These are phyloP conservation scores for Chimonanthus praecox DNA, from an alignment of 164 flowering plant species.

Conservation along the genomic window DNA sequence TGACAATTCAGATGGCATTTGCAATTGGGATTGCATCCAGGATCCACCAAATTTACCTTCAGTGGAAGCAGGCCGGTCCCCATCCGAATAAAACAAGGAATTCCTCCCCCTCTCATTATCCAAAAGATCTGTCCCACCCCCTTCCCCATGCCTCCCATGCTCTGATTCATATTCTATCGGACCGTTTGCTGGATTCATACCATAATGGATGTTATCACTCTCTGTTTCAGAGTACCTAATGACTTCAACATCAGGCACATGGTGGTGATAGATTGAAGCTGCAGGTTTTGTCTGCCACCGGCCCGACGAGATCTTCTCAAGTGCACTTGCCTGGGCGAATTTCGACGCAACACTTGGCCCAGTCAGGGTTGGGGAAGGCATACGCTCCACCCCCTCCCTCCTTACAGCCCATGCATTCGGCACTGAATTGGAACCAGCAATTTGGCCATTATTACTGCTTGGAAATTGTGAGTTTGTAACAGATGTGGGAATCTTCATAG, in stretches of 20 bases:
- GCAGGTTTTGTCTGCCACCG: conserved; percentile 78
- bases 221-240: conserved; percentile 33
- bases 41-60: conserved; percentile 28
- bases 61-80: conserved; percentile 20
- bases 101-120: conserved; percentile 32
- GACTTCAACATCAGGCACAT: conserved; percentile 47
- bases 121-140: conserved; percentile 28
- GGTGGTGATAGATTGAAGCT: conserved; percentile 3
- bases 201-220: conserved; percentile 8
- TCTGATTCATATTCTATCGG: conserved; percentile 24
- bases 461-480: conserved; percentile 20
- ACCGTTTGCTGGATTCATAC: conserved; percentile 6
- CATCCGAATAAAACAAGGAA: conserved; percentile 9
- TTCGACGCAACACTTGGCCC: conserved; percentile 49
- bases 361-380: conserved; percentile 32
- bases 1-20: conserved; percentile 30
- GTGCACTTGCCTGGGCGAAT: conserved; percentile 83
- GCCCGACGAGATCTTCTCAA: conserved; percentile 88
- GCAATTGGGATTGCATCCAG: conserved; percentile 21
- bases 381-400: conserved; percentile 53
- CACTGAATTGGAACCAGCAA: conserved; percentile 10
- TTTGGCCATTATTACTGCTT: conserved; percentile 22
- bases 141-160: conserved; percentile 20
- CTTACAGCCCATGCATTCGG: conserved; percentile 74
- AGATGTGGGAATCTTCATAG: conserved; percentile 8